phyloP scores from a whole-genome alignment of 2,329 filamentous ascomycete genomes.

The Colletotrichum sp. region DNA sequence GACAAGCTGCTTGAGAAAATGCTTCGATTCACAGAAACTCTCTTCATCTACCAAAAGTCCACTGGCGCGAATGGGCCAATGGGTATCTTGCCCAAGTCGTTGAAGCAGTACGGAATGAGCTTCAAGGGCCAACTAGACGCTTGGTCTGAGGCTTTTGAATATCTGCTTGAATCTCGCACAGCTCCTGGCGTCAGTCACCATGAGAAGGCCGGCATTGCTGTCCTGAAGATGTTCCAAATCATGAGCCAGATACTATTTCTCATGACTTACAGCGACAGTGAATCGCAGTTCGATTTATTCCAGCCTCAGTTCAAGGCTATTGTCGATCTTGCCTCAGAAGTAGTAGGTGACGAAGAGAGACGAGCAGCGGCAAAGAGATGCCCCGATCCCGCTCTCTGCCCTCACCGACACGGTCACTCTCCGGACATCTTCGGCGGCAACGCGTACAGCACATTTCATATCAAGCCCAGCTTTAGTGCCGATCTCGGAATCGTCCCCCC shows the following conservation, averaged over 20 bases:
- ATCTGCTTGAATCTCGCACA: constrained; percentile 53
- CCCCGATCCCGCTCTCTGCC: constrained; percentile 46
- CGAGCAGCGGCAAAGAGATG: constrained; percentile 51
- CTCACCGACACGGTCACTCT: constrained; percentile 39
- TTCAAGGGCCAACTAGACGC: constrained; percentile 56
- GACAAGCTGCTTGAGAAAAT: constrained; percentile 61
- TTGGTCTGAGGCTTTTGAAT: constrained; percentile 62
- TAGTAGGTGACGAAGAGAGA: constrained; percentile 62
- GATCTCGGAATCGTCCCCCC: constrained; percentile 69
- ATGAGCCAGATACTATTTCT: constrained; percentile 62
- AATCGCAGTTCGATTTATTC: constrained; percentile 63
- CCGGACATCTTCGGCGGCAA: constrained; percentile 44
- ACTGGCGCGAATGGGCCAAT: constrained; percentile 55
- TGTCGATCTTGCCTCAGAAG: constrained; percentile 61
- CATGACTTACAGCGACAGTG: constrained; percentile 64
- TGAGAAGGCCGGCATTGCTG: constrained; percentile 63
- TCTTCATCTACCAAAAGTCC: constrained; percentile 44
- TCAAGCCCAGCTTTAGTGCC: constrained; percentile 67
- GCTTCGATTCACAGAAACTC: constrained; percentile 62
- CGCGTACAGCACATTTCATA: constrained; percentile 50
- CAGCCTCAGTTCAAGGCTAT: constrained; percentile 56
- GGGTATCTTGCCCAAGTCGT: constrained; percentile 52
- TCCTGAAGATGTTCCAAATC: constrained; percentile 66
- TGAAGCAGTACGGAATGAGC: constrained; percentile 50
- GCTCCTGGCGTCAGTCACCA: constrained; percentile 54